phyloP scores from a whole-genome alignment of 148 eudicot genomes.

The Selenicereus undatus region DNA sequence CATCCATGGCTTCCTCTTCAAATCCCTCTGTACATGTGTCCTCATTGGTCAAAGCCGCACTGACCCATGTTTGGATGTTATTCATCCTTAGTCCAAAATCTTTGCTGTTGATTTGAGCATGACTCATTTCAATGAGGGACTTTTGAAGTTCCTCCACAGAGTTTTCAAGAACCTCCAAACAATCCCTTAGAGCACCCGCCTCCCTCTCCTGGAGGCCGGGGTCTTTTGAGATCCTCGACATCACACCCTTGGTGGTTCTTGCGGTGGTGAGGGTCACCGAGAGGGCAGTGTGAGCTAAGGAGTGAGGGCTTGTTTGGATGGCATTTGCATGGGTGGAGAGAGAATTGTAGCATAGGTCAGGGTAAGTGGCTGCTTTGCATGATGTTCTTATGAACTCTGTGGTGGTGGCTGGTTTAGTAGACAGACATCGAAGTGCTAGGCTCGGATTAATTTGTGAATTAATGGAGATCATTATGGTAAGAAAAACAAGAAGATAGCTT shows the following conservation, averaged over 20 bases:
- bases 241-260: conserved; percentile 23
- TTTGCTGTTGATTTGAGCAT: conserved; percentile 6
- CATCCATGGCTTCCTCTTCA: conserved; percentile 20
- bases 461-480: conserved; percentile 6
- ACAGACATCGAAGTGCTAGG: conserved; percentile 13
- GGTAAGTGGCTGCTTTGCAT: conserved; percentile 38
- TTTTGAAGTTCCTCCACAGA: conserved; percentile 23
- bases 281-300: conserved; percentile 39
- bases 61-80: conserved; percentile 47
- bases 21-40: conserved; percentile 41
- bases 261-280: conserved; percentile 42
- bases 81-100: conserved; percentile 19
- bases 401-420: not conserved
- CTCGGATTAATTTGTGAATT: not conserved
- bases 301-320: conserved; percentile 35
- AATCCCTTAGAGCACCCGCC: conserved; percentile 32
- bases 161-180: conserved; percentile 32
- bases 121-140: conserved; percentile 34
- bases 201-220: conserved; percentile 22
- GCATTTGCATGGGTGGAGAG: conserved; percentile 36
- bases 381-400: conserved; percentile 36
- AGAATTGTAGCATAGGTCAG: conserved; percentile 42
- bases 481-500: not conserved
- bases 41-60: conserved; percentile 42
- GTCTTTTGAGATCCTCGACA: conserved; percentile 32